Base-by-base conservation (phyloP, 2,329 filamentous ascomycete genomes). In the Sporothrix inflata region DNA sequence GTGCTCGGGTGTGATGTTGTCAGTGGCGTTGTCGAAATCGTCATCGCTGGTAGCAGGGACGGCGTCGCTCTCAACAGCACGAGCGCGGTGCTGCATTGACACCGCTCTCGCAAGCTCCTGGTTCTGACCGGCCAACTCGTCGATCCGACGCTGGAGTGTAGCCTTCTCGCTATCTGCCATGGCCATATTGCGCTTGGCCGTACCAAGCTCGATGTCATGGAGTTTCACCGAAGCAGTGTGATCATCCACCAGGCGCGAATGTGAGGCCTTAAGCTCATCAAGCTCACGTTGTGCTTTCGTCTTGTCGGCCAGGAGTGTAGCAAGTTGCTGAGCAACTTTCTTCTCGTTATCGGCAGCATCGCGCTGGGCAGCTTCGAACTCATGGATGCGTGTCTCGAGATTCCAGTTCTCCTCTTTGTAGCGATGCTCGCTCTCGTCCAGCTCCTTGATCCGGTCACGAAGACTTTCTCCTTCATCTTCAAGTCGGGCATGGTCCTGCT, bases 401-500 rank as follows among this genome's bases (percentile, higher is more conserved):
- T 92, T 95, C 96, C 96, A 99, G 80, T 98, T 99, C 81, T 98
- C 96, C 78, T 99, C 96, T 82, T 98, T 98, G 84, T 97, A 97
- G 69, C 93, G 91, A 78, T 97, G 92, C 80, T 99, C 96, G 79
- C 92, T 97, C 82, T 99, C 96, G 77, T 98, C 94, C 53, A 98
- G 85, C 7, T 88, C 88, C 78, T 93, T 92, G 75, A 98, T 85
- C 45, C 94, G 90, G 80, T 97, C 93, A 70, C 91, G 88, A 75
- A 97, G 88, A 3, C 88, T 89, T 79, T 97, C 92, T 0, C 90
- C 88, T 76, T 98, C 94, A 45, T 93, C 87, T 80, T 98, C 94
- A 47, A 98, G 85, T 74, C 89, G 89, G 6, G 92, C 91, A 77
- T 92, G 93, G 74, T 97, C 93, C 69, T 89, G 81, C 76, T 92